Percentiles rank a stretch among this genome's conserved stretches.
Conservation (phyloP, 2,329 filamentous ascomycete species). For the Mycosphaerella arachidis region DNA sequence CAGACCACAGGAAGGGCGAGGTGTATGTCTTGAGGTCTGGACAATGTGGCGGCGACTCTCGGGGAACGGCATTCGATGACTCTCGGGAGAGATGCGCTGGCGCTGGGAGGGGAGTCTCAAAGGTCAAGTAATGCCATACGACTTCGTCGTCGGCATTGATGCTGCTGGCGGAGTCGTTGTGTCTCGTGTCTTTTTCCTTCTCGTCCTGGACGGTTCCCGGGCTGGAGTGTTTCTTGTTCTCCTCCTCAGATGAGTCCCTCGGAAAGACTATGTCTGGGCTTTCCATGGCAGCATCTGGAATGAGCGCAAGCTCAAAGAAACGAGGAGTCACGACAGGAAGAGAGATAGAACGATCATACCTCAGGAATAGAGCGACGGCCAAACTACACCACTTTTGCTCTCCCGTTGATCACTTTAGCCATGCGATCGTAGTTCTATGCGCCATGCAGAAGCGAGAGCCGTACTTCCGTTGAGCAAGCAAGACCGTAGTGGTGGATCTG, state of each 20-base stretch:
- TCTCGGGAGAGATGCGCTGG: conserved; percentile 35
- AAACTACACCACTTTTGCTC: neutral
- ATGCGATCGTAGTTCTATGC: neutral
- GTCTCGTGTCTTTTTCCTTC: conserved; percentile 22
- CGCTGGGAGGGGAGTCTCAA: conserved; percentile 55
- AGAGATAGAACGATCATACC: neutral
- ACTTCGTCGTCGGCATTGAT: conserved; percentile 34
- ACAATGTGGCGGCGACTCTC: conserved; percentile 46
- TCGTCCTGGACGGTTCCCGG: conserved; percentile 16
- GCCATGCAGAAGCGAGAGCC: neutral
- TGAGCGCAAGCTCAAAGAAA: neutral
- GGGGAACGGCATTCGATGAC: conserved; percentile 21
- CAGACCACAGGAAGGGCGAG: conserved; percentile 71
- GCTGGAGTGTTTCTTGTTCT: conserved; percentile 11
- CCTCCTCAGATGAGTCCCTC: conserved; percentile 17
- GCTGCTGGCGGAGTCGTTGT: conserved; percentile 19
- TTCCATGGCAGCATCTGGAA: conserved; percentile 32
- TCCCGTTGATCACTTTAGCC: neutral
- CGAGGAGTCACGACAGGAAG: too few relatives aligned
- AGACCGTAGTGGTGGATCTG: neutral
- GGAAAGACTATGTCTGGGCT: conserved; percentile 36
- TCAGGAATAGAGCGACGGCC: neutral
- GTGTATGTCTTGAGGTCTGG: conserved; percentile 63
- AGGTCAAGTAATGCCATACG: conserved; percentile 57
- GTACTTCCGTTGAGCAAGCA: neutral